These are phyloP conservation scores for Nitzschia sp. DNA, from an alignment of 108 stramenopile species.

Conservation along the genomic window DNA sequence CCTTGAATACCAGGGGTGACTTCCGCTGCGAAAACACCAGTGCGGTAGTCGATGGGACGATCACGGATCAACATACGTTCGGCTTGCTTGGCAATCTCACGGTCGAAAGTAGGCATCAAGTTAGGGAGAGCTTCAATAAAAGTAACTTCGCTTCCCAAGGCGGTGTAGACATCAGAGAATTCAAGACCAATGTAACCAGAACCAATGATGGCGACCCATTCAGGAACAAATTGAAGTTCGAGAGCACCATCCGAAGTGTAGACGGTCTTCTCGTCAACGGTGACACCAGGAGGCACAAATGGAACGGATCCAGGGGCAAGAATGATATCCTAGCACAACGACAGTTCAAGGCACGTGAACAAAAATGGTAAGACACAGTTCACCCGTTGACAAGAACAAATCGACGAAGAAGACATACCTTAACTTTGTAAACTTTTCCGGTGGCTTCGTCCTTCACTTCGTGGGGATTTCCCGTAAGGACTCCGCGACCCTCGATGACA, in stretches of 20 bases:
- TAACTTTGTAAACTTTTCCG: conserved; percentile 89
- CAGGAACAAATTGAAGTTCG: conserved; percentile 88
- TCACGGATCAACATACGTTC: conserved; percentile 94
- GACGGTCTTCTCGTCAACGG: conserved; percentile 96
- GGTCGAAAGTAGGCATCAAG: conserved; percentile 97
- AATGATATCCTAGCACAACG: conserved; percentile 85
- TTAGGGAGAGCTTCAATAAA: conserved; percentile 95
- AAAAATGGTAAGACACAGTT: too few species aligned
- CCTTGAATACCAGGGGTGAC: conserved; percentile 96
- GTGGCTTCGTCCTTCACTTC: conserved; percentile 84
- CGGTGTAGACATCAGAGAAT: conserved; percentile 98
- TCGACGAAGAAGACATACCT: conserved; percentile 56
- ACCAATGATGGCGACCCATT: conserved; percentile 98
- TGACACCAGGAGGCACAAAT: conserved; percentile 96
- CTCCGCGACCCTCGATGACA: conserved; percentile 85
- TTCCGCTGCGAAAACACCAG: conserved; percentile 92
- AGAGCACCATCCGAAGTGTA: conserved; percentile 97
- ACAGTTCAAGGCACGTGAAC: too few species aligned
- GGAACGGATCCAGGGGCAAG: conserved; percentile 98
- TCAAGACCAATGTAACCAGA: conserved; percentile 99
- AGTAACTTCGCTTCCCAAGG: conserved; percentile 95
- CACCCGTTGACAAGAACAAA: too few species aligned
- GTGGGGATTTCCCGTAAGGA: conserved; percentile 81
- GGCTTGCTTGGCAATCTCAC: conserved; percentile 96
- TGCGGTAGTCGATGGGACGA: conserved; percentile 92